Evolutionary conservation across 1,139 yeast species (phyloP), one percentile per base, ranked within the genome.

Genomic region (Magnusiomyces suaveolens): DNA sequence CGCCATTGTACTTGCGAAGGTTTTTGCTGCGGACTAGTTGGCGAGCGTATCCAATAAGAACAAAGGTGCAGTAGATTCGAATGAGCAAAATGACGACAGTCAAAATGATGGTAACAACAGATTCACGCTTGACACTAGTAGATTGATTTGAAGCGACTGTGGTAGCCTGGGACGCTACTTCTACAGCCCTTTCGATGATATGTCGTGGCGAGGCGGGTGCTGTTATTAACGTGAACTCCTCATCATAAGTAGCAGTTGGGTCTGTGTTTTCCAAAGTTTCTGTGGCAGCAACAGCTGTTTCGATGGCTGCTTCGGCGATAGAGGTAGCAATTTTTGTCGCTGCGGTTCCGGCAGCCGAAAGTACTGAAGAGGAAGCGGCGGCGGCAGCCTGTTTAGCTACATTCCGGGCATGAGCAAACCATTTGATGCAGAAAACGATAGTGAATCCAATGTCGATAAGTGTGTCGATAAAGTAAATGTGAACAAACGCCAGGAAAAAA

Each of bases 41-140:
- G 59, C 78, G 78, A 47, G 84, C 80, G 68, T 82, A 87, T 51
- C 88, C 76, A 53, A 82, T 65, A 29, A 87, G 66, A 10, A 86
- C 78, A 57, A 84, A 71, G 50, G 83, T 80, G 69, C 83, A 85
- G 69, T 88, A 87, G 48, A 84, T 59, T 58, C 95, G 75, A 36
- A 77, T 66, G 8, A 72, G 71, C n/a, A 81, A 71, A 29, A 84
- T 74, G 14, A 74, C 66, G 2, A 84, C 63, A 0, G 87, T 81
- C 21, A 82, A 71, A 18, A 81, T 66, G 26, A 83, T 72, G 1
- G 89, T 85, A 61, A 83, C 74, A 52, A 83, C 81, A 55, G 87
- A 76, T 66, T 89, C 97, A 63, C 87, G 80, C 1, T 78, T 74
- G 47, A 82, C 78, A 0, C 88, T 75, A 1, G 92, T 90, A 48